These are phyloP conservation scores for Thecamonas trahens DNA, from an alignment of 78 protist species.

Conservation along the genomic window DNA sequence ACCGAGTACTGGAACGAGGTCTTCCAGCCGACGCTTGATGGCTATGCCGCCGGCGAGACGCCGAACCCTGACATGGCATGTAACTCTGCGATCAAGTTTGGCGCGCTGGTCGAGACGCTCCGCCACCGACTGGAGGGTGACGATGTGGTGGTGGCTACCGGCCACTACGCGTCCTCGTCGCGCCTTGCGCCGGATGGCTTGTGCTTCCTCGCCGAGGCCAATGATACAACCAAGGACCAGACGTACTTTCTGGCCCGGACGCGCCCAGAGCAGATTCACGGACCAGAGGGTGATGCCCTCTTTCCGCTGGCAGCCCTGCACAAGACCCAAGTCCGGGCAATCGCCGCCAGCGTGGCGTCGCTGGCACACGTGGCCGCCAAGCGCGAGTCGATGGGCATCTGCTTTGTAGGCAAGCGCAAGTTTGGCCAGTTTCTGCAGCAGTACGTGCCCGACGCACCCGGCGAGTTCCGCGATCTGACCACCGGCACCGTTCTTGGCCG, in stretches of 20 bases:
- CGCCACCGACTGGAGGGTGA: not conserved
- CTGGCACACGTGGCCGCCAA: not conserved
- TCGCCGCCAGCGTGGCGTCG: not conserved
- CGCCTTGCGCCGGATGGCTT: not conserved
- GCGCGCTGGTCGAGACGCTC: not conserved
- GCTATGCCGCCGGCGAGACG: conserved; percentile 4
- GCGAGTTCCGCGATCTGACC: not conserved
- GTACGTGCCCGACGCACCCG: conserved; percentile 1
- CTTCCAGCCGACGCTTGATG: conserved; percentile 14
- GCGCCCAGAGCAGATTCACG: not conserved
- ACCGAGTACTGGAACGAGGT: conserved; percentile 38
- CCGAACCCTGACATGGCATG: conserved; percentile 47
- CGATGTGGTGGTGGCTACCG: conserved; percentile 19
- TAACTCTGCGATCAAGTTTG: conserved; percentile 35
- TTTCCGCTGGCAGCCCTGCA: conserved; percentile 25
- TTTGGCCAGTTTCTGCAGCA: not conserved
- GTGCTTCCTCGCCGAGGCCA: not conserved
- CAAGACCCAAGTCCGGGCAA: not conserved
- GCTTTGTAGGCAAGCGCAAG: conserved; percentile 40
- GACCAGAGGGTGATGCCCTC: not conserved
- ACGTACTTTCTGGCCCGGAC: conserved; percentile 14
- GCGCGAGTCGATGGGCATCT: conserved; percentile 26
- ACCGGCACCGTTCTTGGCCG: not conserved
- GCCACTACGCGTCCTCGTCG: conserved; percentile 11
- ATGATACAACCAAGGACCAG: conserved; percentile 24